These are phyloP conservation scores for Paraphoma sp. DNA, from an alignment of 2,329 filamentous ascomycete genomes.

Conservation along the genomic window DNA sequence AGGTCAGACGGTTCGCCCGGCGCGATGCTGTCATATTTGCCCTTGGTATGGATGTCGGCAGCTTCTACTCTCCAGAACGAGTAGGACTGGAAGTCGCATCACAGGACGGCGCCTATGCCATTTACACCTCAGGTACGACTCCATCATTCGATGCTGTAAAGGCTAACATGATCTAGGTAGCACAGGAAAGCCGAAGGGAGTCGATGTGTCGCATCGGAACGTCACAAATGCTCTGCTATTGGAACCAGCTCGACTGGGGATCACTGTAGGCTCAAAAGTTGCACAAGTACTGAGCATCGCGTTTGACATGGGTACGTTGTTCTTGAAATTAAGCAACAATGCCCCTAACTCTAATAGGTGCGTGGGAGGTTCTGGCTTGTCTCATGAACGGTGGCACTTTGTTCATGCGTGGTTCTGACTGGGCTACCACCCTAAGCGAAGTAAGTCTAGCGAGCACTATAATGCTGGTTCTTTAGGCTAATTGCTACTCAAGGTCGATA, in stretches of 20 bases:
- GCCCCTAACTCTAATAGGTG: conserved; percentile 48
- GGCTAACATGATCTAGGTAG: conserved; percentile 42
- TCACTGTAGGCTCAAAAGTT: conserved; percentile 59
- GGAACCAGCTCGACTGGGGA: conserved; percentile 59
- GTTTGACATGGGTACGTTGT: conserved; percentile 62
- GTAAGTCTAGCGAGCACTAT: conserved; percentile 36
- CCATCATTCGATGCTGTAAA: too few species aligned
- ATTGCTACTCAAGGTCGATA: conserved; percentile 51
- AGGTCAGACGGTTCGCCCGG: conserved; percentile 24
- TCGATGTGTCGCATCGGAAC: conserved; percentile 63
- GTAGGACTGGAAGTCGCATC: conserved; percentile 21
- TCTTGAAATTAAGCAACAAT: neutral
- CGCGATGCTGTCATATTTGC: conserved; percentile 20
- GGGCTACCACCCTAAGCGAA: conserved; percentile 56
- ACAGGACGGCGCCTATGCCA: conserved; percentile 46
- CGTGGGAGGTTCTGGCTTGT: conserved; percentile 66
- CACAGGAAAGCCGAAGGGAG: conserved; percentile 65
- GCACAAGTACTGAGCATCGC: conserved; percentile 64
- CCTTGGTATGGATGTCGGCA: conserved; percentile 20
- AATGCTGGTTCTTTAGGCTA: neutral
- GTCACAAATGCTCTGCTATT: conserved; percentile 62
- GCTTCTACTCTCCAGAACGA: conserved; percentile 19
- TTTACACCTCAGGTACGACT: conserved; percentile 59
- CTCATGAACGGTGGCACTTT: conserved; percentile 66
- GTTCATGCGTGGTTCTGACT: conserved; percentile 59